Evolutionary conservation across 257 asterid genomes (phyloP).

Genomic region (Nicotiana obtusifolia): DNA sequence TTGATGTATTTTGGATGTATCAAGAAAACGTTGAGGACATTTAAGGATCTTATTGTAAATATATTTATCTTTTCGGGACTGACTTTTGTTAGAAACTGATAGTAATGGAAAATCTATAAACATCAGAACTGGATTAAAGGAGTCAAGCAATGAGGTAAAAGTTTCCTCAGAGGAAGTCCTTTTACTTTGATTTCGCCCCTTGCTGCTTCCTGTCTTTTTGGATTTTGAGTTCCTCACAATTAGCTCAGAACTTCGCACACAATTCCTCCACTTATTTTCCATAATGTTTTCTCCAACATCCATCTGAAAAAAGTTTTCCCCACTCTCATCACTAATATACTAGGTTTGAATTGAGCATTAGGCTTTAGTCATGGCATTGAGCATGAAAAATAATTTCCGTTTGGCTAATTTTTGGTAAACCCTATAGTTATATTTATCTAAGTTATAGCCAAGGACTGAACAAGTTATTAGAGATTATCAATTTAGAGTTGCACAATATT

Average conservation of each 20-base stretch:
- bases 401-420: not conserved
- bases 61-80: not conserved
- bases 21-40: not conserved
- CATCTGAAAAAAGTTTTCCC: too few relatives aligned
- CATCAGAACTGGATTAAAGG: not conserved
- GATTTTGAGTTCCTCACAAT: not conserved
- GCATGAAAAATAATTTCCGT: not conserved
- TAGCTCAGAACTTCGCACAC: not conserved
- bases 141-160: not conserved
- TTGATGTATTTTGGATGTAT: not conserved
- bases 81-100: not conserved
- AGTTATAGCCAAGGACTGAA: too few relatives aligned
- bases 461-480: too few relatives aligned
- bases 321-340: not conserved
- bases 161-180: not conserved
- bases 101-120: not conserved
- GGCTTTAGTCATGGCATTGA: not conserved
- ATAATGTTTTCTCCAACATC: too few relatives aligned
- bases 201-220: not conserved
- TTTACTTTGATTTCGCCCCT: not conserved
- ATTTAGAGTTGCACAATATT: too few relatives aligned
- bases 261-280: too few relatives aligned
- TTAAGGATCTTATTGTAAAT: not conserved
- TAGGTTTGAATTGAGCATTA: not conserved
- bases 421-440: too few relatives aligned